These are phyloP conservation scores for Botrytis medusae DNA, from an alignment of 2,329 filamentous ascomycete genomes.

Conservation along the genomic window DNA sequence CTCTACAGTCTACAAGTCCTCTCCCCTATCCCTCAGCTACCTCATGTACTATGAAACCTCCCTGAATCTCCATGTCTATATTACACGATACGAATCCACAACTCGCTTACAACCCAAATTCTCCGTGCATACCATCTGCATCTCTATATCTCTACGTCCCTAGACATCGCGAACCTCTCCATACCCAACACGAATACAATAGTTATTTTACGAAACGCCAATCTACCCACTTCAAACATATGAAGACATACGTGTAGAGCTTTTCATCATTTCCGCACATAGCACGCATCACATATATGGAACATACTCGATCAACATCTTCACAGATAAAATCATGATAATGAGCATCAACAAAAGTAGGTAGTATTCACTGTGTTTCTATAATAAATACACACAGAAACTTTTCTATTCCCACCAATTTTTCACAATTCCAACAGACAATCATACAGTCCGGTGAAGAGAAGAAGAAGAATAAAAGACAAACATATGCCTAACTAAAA, in stretches of 20 bases:
- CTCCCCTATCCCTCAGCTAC: background rate
- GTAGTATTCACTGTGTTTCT: background rate
- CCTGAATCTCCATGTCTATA: too few species aligned
- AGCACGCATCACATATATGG: background rate
- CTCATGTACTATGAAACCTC: background rate
- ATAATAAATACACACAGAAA: background rate
- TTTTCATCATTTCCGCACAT: background rate
- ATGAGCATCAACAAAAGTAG: background rate
- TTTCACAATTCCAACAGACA: background rate
- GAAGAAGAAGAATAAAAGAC: background rate
- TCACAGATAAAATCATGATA: background rate
- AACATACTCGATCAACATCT: background rate
- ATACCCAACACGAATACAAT: background rate
- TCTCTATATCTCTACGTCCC: background rate
- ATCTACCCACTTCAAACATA: background rate
- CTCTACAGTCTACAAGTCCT: background rate
- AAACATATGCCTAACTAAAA: background rate
- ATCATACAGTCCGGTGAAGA: background rate
- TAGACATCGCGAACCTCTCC: background rate
- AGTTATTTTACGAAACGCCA: fast-evolving
- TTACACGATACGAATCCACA: background rate
- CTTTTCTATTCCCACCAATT: background rate
- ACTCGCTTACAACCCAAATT: background rate
- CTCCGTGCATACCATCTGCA: background rate
- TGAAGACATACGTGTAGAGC: fast-evolving